Conservation (phyloP, 2,329 filamentous ascomycete genomes). For the Cercospora canescens region DNA sequence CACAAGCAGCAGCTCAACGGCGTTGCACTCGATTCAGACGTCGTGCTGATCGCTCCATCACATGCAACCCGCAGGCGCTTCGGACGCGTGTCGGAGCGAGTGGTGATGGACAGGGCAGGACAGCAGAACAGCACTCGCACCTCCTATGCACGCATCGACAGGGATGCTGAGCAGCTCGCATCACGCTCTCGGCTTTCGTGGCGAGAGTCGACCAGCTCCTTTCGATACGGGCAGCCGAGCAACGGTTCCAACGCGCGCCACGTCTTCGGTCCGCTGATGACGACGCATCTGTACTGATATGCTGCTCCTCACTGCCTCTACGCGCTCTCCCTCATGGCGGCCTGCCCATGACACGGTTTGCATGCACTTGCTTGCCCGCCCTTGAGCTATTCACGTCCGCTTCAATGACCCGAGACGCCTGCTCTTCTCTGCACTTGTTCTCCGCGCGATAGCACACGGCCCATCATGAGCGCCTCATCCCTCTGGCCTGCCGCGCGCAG, state of each 20-base stretch:
- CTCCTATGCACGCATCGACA: not conserved
- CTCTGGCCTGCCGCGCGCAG: conserved; percentile 18
- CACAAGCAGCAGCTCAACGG: not conserved
- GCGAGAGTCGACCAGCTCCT: no score
- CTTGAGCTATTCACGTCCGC: not conserved
- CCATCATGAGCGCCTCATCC: conserved; percentile 11
- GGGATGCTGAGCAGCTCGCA: not conserved
- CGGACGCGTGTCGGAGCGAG: not conserved
- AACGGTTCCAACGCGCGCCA: not conserved
- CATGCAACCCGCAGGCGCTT: not conserved
- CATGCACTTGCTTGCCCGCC: not conserved
- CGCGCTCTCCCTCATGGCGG: not conserved
- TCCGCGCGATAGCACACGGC: not conserved
- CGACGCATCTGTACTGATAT: not conserved
- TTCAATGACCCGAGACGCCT: not conserved
- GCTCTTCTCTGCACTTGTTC: not conserved
- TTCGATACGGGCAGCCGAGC: not conserved
- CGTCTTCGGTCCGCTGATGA: not conserved
- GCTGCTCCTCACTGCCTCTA: not conserved
- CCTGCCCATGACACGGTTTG: not conserved
- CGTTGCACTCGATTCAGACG: not conserved
- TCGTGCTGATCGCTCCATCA: not conserved
- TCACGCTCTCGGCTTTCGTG: not conserved
- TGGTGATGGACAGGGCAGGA: not conserved
- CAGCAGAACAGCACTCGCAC: not conserved